phyloP scores from a whole-genome alignment of 106 monocot genomes.

The Dendrobium huoshanense region DNA sequence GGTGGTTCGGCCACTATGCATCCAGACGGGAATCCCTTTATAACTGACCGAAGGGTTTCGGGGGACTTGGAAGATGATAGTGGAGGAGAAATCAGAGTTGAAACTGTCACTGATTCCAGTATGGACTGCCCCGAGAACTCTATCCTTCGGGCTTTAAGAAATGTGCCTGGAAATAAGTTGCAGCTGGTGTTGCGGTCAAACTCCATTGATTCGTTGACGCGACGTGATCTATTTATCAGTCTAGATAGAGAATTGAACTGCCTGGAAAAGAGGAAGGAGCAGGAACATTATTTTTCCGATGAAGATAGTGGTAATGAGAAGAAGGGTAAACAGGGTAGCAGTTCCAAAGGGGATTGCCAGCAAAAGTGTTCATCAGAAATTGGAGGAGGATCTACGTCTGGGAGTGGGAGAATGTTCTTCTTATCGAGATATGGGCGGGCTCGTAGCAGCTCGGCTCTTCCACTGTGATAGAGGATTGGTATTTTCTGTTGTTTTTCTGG shows the following conservation, averaged over 20 bases:
- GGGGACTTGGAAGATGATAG: not conserved
- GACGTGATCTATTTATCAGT: not conserved
- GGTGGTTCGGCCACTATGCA: not conserved
- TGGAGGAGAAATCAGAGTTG: not conserved
- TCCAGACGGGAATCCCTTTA: not conserved
- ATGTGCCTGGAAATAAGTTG: not conserved
- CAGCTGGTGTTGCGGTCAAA: not conserved
- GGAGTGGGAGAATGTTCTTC: constrained; percentile 7
- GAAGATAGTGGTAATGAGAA: constrained; percentile 1
- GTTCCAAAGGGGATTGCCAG: not conserved
- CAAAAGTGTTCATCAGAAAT: not conserved
- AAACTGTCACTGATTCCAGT: not conserved
- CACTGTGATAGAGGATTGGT: constrained; percentile 4
- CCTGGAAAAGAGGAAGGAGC: too few species aligned
- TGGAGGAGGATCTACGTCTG: constrained; percentile 1
- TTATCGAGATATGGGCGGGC: constrained; percentile 3
- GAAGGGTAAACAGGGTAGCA: not conserved
- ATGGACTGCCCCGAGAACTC: not conserved
- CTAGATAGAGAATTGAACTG: not conserved
- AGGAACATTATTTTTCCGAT: not conserved
- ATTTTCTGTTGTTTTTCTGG: not conserved
- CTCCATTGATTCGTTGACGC: constrained; percentile 1
- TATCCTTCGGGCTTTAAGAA: not conserved
- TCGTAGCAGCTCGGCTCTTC: constrained; percentile 11
- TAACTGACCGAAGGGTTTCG: not conserved